A percentile compares a stretch with the other conserved stretches of the same genome.
phyloP scores from a whole-genome alignment of 108 stramenopile genomes.

The Fragilariopsis cylindrus region DNA sequence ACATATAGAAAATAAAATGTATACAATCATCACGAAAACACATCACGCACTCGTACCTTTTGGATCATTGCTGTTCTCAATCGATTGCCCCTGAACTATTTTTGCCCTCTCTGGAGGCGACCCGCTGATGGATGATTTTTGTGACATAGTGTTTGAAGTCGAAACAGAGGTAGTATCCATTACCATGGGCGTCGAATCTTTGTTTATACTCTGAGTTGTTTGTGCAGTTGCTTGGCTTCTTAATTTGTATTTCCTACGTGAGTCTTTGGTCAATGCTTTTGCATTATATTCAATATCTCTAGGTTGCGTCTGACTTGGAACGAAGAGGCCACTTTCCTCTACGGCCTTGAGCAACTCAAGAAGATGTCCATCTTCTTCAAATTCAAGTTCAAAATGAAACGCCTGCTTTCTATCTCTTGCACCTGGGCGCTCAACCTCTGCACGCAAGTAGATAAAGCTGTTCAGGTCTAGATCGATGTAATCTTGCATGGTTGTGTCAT shows the following conservation, averaged over 20 bases:
- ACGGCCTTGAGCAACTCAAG: neutral
- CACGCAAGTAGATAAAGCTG: neutral
- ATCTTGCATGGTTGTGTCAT: neutral
- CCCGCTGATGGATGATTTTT: too few species aligned
- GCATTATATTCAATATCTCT: neutral
- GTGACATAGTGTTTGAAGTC: too few species aligned
- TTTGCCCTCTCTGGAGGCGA: too few species aligned
- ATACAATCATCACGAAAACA: too few species aligned
- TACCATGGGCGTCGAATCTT: too few species aligned
- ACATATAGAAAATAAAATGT: too few species aligned
- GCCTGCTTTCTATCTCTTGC: neutral
- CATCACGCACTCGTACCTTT: too few species aligned
- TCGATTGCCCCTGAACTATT: too few species aligned
- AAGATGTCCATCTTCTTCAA: neutral
- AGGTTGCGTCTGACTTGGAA: neutral
- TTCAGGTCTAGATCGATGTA: neutral
- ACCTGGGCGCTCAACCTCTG: neutral
- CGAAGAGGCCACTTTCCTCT: too few species aligned
- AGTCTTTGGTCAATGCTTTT: conserved; percentile 7
- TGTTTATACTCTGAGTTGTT: neutral
- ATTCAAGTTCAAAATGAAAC: neutral
- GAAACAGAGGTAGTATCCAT: too few species aligned
- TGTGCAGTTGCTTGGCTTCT: neutral
- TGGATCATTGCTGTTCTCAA: too few species aligned
- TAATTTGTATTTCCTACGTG: neutral